These are phyloP conservation scores for Globisporangium acanthophoron DNA, from an alignment of 352 stramenopile species.

Conservation along the genomic window DNA sequence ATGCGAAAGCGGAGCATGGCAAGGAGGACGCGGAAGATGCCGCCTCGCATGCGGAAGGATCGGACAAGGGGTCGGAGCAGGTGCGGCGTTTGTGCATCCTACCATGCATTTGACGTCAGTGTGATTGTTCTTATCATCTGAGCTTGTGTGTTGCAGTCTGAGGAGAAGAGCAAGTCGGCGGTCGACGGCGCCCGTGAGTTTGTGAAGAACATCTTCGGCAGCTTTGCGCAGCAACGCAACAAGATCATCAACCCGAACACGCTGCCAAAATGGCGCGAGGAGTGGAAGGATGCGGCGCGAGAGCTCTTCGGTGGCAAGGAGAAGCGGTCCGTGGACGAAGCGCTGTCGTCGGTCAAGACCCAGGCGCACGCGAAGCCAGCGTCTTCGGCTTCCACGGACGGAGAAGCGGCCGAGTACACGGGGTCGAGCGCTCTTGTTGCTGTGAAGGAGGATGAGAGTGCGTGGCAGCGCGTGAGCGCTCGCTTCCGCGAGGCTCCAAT, in stretches of 20 bases:
- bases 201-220: conserved; percentile 53
- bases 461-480: conserved; percentile 93
- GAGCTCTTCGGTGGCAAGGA: conserved; percentile 75
- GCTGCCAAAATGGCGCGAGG: conserved; percentile 43
- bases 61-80: conserved; percentile 2
- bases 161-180: conserved; percentile 23
- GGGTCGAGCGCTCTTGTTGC: conserved; percentile 70
- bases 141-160: conserved; percentile 5
- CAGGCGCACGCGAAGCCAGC: conserved; percentile 32
- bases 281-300: conserved; percentile 67
- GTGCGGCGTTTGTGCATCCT: not conserved
- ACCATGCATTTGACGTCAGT: not conserved
- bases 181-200: conserved; percentile 37
- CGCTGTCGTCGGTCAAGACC: conserved; percentile 60
- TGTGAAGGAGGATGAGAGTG: conserved; percentile 92
- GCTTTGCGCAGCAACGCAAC: conserved; percentile 42
- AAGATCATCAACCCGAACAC: conserved; percentile 55
- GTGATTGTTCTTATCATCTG: not conserved
- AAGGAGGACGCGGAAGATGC: conserved; percentile 15
- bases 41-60: not conserved
- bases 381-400: conserved; percentile 17
- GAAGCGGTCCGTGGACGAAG: conserved; percentile 71
- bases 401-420: conserved; percentile 55
- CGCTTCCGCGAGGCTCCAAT: conserved; percentile 93
- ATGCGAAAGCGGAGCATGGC: conserved; percentile 14